Evolutionary conservation across 2,329 filamentous ascomycete genomes (phyloP).

Genomic region (Sclerotinia subarctica): DNA sequence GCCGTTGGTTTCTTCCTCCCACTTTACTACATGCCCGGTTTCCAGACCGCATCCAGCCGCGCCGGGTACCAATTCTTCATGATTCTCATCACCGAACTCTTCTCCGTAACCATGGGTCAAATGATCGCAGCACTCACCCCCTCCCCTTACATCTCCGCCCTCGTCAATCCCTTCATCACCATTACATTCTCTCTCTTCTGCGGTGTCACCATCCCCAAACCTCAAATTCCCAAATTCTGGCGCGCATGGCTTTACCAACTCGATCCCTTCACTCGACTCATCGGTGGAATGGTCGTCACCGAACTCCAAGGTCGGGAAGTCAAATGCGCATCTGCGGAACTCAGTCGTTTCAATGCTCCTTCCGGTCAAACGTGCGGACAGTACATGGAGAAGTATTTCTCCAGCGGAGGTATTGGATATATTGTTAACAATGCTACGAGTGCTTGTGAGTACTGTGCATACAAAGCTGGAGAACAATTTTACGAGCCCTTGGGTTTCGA

Average conservation of each 20-base stretch:
- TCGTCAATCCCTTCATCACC: slow-evolving; percentile 79
- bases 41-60: slow-evolving; percentile 58
- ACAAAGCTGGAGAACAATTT: slow-evolving; percentile 75
- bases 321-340: slow-evolving; percentile 56
- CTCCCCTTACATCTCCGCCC: slow-evolving; percentile 71
- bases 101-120: slow-evolving; percentile 77
- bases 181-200: slow-evolving; percentile 84
- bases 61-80: slow-evolving; percentile 88
- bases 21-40: slow-evolving; percentile 79
- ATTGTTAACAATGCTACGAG: slow-evolving; percentile 62
- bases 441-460: slow-evolving; percentile 78
- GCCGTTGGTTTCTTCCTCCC: slow-evolving; percentile 78
- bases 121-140: slow-evolving; percentile 75
- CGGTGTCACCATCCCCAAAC: slow-evolving; percentile 76
- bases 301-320: slow-evolving; percentile 67
- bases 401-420: slow-evolving; percentile 66
- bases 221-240: slow-evolving; percentile 77
- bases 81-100: slow-evolving; percentile 77
- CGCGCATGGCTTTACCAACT: slow-evolving; percentile 77
- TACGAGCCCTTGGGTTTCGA: slow-evolving; percentile 64
- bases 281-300: slow-evolving; percentile 75
- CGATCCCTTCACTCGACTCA: slow-evolving; percentile 78
- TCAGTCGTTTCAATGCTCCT: slow-evolving; percentile 67
- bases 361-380: slow-evolving; percentile 64
- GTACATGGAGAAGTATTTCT: slow-evolving; percentile 73